phyloP scores from a whole-genome alignment of 305 asterid genomes.

The Stenogyne calaminthoides region DNA sequence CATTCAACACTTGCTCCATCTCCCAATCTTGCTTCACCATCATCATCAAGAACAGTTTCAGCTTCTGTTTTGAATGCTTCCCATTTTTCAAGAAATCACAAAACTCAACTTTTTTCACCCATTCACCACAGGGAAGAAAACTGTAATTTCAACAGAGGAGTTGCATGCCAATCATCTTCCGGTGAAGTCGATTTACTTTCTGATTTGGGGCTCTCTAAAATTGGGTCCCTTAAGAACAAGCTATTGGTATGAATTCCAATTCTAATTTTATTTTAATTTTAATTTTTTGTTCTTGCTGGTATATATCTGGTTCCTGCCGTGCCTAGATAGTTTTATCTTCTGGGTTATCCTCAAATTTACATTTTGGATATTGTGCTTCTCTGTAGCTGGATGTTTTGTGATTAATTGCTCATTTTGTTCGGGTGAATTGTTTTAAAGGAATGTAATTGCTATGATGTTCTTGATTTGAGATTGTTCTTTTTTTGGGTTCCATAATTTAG shows the following conservation, averaged over 20 bases:
- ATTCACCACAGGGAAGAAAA: constrained; percentile 25
- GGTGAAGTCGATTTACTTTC: constrained; percentile 42
- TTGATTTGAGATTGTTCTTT: background rate
- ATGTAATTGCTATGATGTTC: background rate
- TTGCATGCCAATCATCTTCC: constrained; percentile 44
- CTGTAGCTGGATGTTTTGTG: background rate
- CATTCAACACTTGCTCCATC: constrained; percentile 46
- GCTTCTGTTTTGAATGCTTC: background rate
- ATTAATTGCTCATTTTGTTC: background rate
- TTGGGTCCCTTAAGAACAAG: constrained; percentile 56
- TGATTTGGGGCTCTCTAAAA: constrained; percentile 31
- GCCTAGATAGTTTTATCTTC: background rate
- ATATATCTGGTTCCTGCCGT: background rate
- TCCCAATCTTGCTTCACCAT: constrained; percentile 35
- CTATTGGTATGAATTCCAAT: constrained; percentile 50
- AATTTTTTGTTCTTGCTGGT: background rate
- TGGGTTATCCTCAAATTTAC: background rate
- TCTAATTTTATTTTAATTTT: background rate
- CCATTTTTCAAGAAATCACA: constrained; percentile 24
- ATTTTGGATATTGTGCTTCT: background rate
- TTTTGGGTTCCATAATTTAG: background rate
- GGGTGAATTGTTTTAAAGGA: background rate
- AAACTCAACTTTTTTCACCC: background rate
- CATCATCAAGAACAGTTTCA: constrained; percentile 30
- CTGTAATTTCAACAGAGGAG: constrained; percentile 25